Conservation (phyloP, 1,284 basidiomycete species). For the Pseudozyma tsukubaensis region DNA sequence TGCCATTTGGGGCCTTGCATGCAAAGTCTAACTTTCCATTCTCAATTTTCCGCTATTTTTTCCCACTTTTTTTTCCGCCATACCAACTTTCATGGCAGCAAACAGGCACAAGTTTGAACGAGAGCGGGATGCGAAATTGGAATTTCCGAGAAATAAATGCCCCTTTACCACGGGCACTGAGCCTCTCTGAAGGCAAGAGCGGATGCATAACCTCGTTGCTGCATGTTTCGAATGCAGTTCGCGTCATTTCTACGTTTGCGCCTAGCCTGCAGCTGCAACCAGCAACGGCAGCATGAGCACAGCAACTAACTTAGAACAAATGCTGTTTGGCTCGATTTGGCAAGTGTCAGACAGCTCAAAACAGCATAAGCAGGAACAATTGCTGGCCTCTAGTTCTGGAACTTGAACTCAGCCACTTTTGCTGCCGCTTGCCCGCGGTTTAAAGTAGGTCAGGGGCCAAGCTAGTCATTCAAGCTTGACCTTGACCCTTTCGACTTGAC, state of each 20-base stretch:
- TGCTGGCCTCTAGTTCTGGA: too few species aligned
- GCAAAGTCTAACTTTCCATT: background rate
- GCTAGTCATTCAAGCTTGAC: background rate
- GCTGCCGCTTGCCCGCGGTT: background rate
- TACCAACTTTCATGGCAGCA: background rate
- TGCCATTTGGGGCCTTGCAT: background rate
- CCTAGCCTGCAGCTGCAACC: slow-evolving; percentile 5
- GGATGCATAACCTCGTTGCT: background rate
- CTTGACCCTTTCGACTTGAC: too few species aligned
- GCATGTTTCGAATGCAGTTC: slow-evolving; percentile 1
- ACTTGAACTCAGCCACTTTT: background rate
- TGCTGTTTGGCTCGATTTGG: slow-evolving; percentile 14
- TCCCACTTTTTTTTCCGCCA: background rate
- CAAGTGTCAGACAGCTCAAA: background rate
- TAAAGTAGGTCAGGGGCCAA: background rate
- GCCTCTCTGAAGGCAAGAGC: background rate
- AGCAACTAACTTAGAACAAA: too few species aligned
- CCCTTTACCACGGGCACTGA: background rate
- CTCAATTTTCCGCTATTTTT: background rate
- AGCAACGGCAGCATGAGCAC: too few species aligned
- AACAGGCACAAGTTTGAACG: background rate
- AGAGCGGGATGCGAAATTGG: background rate
- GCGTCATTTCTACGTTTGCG: slow-evolving; percentile 18
- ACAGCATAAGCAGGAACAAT: too few species aligned
- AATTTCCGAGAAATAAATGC: background rate